These are phyloP conservation scores for Globisporangium megalacanthum DNA, from an alignment of 352 stramenopile species.

Conservation along the genomic window DNA sequence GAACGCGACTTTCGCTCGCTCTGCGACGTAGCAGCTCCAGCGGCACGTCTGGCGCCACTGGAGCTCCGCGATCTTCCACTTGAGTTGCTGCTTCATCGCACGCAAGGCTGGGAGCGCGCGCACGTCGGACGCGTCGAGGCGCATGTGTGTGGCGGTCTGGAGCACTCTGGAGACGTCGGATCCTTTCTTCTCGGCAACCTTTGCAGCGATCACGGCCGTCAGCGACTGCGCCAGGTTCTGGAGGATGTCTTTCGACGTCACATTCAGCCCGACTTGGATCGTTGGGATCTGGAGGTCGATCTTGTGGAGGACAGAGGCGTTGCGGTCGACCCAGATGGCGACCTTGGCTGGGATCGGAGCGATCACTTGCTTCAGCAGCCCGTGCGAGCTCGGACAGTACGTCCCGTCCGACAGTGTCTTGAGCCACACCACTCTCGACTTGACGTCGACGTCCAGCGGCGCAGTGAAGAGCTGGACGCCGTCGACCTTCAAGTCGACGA, in stretches of 20 bases:
- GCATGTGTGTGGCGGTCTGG: conserved; percentile 7
- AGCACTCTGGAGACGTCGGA: conserved; percentile 33
- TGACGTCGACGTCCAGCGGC: conserved; percentile 66
- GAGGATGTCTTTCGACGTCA: conserved; percentile 56
- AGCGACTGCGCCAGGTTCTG: conserved; percentile 39
- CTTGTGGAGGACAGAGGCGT: conserved; percentile 30
- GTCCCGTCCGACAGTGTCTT: conserved; percentile 46
- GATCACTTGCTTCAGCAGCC: conserved; percentile 60
- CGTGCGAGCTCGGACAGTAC: conserved; percentile 55
- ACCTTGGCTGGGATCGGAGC: conserved; percentile 53
- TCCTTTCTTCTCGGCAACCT: conserved; percentile 33
- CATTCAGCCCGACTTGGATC: conserved; percentile 43
- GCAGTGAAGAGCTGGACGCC: conserved; percentile 64
- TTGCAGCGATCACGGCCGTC: conserved; percentile 30
- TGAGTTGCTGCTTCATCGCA: conserved; percentile 37
- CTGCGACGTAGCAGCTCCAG: conserved; percentile 45
- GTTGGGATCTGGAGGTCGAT: conserved; percentile 54
- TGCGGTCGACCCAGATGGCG: conserved; percentile 47
- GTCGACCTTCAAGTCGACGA: conserved; percentile 55
- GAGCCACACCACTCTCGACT: conserved; percentile 61
- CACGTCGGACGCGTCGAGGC: conserved; percentile 1
- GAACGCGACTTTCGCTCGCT: conserved; percentile 38
- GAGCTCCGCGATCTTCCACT: conserved; percentile 58
- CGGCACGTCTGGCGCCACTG: conserved; percentile 52
- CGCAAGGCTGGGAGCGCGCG: conserved; percentile 39